These are phyloP conservation scores for Stephania japonica DNA, from an alignment of 164 flowering plant genomes.

Conservation along the genomic window DNA sequence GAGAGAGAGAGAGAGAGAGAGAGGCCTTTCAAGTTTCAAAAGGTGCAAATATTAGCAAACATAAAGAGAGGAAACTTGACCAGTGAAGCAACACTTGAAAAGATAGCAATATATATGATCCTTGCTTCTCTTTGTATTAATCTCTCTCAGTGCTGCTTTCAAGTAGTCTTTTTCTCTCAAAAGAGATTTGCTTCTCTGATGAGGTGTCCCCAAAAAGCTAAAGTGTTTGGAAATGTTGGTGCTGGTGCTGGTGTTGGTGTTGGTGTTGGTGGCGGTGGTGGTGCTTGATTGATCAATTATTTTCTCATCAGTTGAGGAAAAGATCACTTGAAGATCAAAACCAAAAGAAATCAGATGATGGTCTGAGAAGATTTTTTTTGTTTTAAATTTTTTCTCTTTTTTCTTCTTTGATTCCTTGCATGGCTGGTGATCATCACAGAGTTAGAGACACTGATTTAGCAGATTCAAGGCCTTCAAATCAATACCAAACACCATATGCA, in stretches of 20 bases:
- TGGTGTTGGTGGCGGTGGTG: conserved; percentile 1
- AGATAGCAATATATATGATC: conserved; percentile 29
- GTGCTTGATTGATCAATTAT: not conserved
- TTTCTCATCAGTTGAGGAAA: not conserved
- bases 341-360: conserved; percentile 13
- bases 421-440: conserved; percentile 54
- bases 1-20: no score
- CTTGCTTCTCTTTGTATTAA: conserved; percentile 10
- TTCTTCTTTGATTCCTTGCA: conserved; percentile 30
- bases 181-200: conserved; percentile 1
- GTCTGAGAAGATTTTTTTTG: conserved; percentile 23
- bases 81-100: conserved; percentile 31
- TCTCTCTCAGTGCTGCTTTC: conserved; percentile 13
- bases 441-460: conserved; percentile 61
- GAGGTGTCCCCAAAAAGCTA: conserved; percentile 4
- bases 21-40: conserved; percentile 28
- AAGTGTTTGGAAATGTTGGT: conserved; percentile 6
- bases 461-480: conserved; percentile 56
- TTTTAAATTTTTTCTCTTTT: not conserved
- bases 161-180: conserved; percentile 1
- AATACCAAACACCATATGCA: conserved; percentile 30
- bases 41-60: conserved; percentile 15
- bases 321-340: not conserved
- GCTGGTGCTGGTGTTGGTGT: no score
- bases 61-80: conserved; percentile 33